A percentile compares a stretch with the other conserved stretches of the same genome.
Evolutionary conservation across 805 yeast genomes (phyloP).

Genomic region (Candida stauntonica): DNA sequence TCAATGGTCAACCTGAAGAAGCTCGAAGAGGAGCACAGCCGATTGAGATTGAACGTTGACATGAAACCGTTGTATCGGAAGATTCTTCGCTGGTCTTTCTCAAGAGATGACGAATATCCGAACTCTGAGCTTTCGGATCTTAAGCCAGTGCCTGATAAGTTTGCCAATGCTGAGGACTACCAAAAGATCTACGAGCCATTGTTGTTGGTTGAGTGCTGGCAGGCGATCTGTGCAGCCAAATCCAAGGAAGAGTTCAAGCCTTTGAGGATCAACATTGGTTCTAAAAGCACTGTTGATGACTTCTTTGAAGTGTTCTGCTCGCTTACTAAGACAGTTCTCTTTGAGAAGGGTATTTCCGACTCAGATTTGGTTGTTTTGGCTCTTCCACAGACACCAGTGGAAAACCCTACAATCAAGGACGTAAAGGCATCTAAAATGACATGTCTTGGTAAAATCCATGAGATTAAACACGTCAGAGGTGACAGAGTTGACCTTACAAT

Average conservation of each 20-base stretch:
- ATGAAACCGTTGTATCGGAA: conserved; percentile 67
- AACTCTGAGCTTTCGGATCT: conserved; percentile 38
- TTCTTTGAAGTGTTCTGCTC: conserved; percentile 86
- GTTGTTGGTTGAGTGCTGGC: conserved; percentile 89
- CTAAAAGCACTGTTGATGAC: conserved; percentile 76
- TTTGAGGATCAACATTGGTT: conserved; percentile 66
- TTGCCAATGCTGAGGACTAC: conserved; percentile 60
- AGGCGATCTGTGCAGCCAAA: conserved; percentile 71
- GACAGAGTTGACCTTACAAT: conserved; percentile 74
- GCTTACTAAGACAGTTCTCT: conserved; percentile 46
- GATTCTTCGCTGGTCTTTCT: conserved; percentile 76
- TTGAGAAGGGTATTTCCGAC: conserved; percentile 58
- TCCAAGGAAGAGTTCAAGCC: conserved; percentile 53
- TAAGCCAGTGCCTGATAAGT: conserved; percentile 46
- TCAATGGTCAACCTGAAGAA: too few relatives aligned
- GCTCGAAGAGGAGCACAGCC: conserved; percentile 70
- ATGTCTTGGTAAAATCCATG: conserved; percentile 78
- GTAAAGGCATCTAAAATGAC: conserved; percentile 35
- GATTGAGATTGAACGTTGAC: conserved; percentile 72
- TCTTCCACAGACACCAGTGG: conserved; percentile 25
- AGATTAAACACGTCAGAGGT: conserved; percentile 58
- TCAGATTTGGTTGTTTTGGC: conserved; percentile 72
- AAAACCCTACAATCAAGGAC: conserved; percentile 30
- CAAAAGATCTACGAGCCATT: conserved; percentile 71
- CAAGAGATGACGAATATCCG: conserved; percentile 52